Percentiles rank a stretch among this genome's conserved stretches.
These are phyloP conservation scores for Schizothecium vesticola DNA, from an alignment of 495 filamentous ascomycete species.

Conservation along the genomic window DNA sequence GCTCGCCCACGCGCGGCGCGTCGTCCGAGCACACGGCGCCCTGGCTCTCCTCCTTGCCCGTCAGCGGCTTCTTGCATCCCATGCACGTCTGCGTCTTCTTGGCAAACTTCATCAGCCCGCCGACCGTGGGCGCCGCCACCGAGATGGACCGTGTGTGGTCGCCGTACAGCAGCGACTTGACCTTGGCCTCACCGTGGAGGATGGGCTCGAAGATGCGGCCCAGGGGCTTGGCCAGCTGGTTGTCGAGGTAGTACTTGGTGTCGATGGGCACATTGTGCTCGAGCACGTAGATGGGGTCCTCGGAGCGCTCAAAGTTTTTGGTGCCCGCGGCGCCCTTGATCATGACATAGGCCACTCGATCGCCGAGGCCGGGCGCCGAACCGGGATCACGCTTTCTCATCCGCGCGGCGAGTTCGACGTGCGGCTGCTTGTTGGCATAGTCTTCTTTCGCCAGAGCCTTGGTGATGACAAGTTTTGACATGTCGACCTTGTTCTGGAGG, in stretches of 20 bases:
- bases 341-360: slow-evolving; percentile 98
- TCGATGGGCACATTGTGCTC: slow-evolving; percentile 98
- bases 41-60: slow-evolving; percentile 66
- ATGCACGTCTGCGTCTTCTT: slow-evolving; percentile 97
- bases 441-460: slow-evolving; percentile 83
- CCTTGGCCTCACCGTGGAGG: slow-evolving; percentile 76
- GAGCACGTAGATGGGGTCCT: slow-evolving; percentile 94
- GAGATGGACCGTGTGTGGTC: slow-evolving; percentile 90
- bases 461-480: slow-evolving; percentile 98
- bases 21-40: slow-evolving; percentile 89
- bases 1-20: slow-evolving; percentile 75
- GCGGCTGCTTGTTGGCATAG: slow-evolving; percentile 87
- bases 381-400: slow-evolving; percentile 96
- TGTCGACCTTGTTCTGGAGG: slow-evolving; percentile 94
- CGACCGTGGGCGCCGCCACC: slow-evolving; percentile 80
- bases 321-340: slow-evolving; percentile 82
- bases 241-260: slow-evolving; percentile 98
- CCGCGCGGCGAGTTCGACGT: slow-evolving; percentile 86
- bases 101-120: slow-evolving; percentile 96
- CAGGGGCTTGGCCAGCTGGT: slow-evolving; percentile 92
- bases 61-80: slow-evolving; percentile 95
- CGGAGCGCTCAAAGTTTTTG: slow-evolving; percentile 91
- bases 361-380: slow-evolving; percentile 88
- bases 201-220: slow-evolving; percentile 97
- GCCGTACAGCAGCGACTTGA: slow-evolving; percentile 72